A percentile compares a stretch with the other conserved stretches of the same genome.
phyloP scores from a whole-genome alignment of 2,329 filamentous ascomycete genomes.

The Xylaria sp. region DNA sequence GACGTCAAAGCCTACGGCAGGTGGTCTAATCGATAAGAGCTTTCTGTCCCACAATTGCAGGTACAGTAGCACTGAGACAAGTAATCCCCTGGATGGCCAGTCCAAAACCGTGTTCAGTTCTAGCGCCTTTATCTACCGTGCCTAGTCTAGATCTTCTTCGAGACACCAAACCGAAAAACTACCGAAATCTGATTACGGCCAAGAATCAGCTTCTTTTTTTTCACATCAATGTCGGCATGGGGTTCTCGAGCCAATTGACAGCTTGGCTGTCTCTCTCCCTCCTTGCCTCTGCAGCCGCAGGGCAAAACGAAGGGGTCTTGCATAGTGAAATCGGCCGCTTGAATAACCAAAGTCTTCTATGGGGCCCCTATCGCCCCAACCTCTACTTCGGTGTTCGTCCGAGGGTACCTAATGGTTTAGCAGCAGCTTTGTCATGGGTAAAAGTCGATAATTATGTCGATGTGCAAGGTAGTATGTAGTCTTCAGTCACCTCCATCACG shows the following conservation, averaged over 20 bases:
- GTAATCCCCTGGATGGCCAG: slow-evolving; percentile 29
- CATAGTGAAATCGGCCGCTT: slow-evolving; percentile 61
- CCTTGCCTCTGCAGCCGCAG: slow-evolving; percentile 38
- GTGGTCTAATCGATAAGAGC: slow-evolving; percentile 38
- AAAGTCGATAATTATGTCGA: slow-evolving; percentile 81
- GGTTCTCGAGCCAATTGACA: slow-evolving; percentile 46
- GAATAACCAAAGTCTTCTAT: slow-evolving; percentile 87
- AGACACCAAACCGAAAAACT: not conserved
- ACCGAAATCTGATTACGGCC: not conserved
- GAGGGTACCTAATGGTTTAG: slow-evolving; percentile 81
- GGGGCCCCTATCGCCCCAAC: slow-evolving; percentile 95
- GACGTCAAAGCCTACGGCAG: slow-evolving; percentile 43
- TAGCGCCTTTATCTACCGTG: too few species aligned
- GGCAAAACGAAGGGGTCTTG: slow-evolving; percentile 52
- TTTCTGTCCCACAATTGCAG: slow-evolving; percentile 24
- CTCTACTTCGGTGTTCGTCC: slow-evolving; percentile 93
- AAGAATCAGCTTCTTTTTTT: not conserved
- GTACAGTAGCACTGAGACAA: slow-evolving; percentile 12
- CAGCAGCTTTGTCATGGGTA: slow-evolving; percentile 88
- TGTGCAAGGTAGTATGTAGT: slow-evolving; percentile 75
- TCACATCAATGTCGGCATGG: slow-evolving; percentile 46
- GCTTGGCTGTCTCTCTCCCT: slow-evolving; percentile 48
- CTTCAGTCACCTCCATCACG: not conserved
- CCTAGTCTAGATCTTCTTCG: too few species aligned
- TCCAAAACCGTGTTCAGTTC: slow-evolving; percentile 46